Evolutionary conservation across 2,329 filamentous ascomycete genomes (phyloP), one percentile per base, ranked within the genome.

Genomic region (Aspergillus sclerotialis): DNA sequence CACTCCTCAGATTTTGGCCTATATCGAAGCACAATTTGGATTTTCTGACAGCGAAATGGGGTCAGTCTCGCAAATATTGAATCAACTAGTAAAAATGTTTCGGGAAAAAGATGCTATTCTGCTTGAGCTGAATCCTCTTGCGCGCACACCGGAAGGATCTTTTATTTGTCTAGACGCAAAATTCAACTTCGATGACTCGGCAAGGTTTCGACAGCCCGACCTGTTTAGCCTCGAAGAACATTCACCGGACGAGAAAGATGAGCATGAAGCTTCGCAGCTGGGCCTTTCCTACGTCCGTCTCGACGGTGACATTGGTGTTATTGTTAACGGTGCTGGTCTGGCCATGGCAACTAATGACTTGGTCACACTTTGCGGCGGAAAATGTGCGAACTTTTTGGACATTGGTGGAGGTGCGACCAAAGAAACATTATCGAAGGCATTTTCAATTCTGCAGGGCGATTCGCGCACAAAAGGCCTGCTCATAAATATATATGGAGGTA

Each of bases 401-500:
- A 48, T 53, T 25, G 54, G 56, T 1, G 56, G 56, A 2, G 41
- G 43, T 5, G 56, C 56, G 3, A 59, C 52, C 2, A 49, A 39
- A 16, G 42, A 50, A 33, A 50, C 53, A 9, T 35, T 59, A 32
- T 26, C 35, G 0, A 48, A 52, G 30, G 56, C 56, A 5, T 58
- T 59, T 38, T 36, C 40, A 17, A 50, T 59, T 19, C 35, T 59
- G 6, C 32, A 38, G 5, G 35, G 33, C 4, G 52, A 59, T 40
- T 3, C 37, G 13, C 39, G 45, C 3, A 38, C 56, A 4, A 46
- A 45, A 18, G 53, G 45, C 0, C 64, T 80, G 16, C 58, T 78
- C 30, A 70, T 80, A 7, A 80, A 79, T 37, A 75, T 79, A 7
- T 79, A 48, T 28, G 47, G 55, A 6, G 53, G 53, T 54, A 21